Conservation (phyloP, 495 filamentous ascomycete genomes). For the Penicillium dipodomyicola region DNA sequence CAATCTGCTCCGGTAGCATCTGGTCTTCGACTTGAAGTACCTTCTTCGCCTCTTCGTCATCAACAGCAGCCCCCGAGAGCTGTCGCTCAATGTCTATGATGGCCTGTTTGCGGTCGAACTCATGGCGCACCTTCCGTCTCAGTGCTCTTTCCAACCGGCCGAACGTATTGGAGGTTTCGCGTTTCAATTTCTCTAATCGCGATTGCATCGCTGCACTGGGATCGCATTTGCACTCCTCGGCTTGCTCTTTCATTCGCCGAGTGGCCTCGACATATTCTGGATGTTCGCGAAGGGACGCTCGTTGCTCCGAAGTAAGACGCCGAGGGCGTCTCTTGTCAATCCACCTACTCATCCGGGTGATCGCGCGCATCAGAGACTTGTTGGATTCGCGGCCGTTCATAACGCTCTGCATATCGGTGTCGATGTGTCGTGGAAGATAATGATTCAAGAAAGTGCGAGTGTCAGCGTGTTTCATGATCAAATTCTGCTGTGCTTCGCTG, state of each 20-base stretch:
- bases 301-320: conserved; percentile 27
- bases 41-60: conserved; percentile 24
- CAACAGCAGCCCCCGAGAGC: conserved; percentile 21
- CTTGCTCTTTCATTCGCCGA: conserved; percentile 8
- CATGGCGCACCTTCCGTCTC: conserved; percentile 16
- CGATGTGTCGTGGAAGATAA: conserved; percentile 29
- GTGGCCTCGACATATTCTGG: conserved; percentile 14
- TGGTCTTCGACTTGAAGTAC: conserved; percentile 21
- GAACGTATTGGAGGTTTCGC: conserved; percentile 19
- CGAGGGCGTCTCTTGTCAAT: conserved; percentile 35
- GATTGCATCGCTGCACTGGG: conserved; percentile 6
- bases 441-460: conserved; percentile 36
- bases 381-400: conserved; percentile 32
- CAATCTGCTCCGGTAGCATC: conserved; percentile 25
- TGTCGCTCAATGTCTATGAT: conserved; percentile 25
- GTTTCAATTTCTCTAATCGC: conserved; percentile 15
- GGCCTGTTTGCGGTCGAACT: conserved; percentile 26
- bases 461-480: conserved; percentile 37
- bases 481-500: conserved; percentile 39
- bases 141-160: conserved; percentile 17
- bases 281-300: conserved; percentile 28
- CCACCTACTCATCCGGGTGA: conserved; percentile 37
- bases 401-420: conserved; percentile 20
- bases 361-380: conserved; percentile 27
- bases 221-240: conserved; percentile 9